Conservation (phyloP, 2,329 filamentous ascomycete species). For the Phyllachora maydis region DNA sequence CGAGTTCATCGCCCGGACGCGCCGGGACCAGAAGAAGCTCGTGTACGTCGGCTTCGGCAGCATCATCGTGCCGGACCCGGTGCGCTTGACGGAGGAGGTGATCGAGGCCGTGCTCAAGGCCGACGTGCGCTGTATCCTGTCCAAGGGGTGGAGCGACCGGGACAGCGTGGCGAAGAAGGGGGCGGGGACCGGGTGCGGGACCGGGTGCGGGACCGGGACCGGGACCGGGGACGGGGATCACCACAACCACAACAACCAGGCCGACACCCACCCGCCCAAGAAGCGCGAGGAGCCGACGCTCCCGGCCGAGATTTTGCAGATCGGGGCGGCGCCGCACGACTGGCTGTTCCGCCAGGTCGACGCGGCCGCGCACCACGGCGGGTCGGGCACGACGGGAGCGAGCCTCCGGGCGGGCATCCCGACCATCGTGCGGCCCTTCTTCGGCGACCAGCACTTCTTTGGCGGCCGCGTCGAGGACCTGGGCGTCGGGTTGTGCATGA, state of each 20-base stretch:
- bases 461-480: constrained; percentile 77
- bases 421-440: constrained; percentile 91
- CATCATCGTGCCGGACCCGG: constrained; percentile 80
- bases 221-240: constrained; percentile 19
- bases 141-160: constrained; percentile 93
- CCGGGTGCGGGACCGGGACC: too few species aligned
- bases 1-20: constrained; percentile 68
- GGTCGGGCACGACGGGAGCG: constrained; percentile 84
- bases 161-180: constrained; percentile 14
- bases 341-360: constrained; percentile 93
- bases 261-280: background rate
- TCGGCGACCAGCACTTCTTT: constrained; percentile 96
- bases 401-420: constrained; percentile 80
- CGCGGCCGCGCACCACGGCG: constrained; percentile 84
- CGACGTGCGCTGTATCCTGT: constrained; percentile 83
- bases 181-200: too few species aligned
- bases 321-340: constrained; percentile 83
- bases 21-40: constrained; percentile 67
- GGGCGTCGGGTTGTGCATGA: constrained; percentile 76
- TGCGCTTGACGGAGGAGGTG: constrained; percentile 77
- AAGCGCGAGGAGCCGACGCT: constrained; percentile 48
- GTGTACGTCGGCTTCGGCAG: constrained; percentile 96
- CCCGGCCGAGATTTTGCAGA: constrained; percentile 66
- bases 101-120: constrained; percentile 80
- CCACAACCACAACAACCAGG: background rate